Conservation (phyloP, 768 basidiomycete species). For the Lactarius hatsudake region DNA sequence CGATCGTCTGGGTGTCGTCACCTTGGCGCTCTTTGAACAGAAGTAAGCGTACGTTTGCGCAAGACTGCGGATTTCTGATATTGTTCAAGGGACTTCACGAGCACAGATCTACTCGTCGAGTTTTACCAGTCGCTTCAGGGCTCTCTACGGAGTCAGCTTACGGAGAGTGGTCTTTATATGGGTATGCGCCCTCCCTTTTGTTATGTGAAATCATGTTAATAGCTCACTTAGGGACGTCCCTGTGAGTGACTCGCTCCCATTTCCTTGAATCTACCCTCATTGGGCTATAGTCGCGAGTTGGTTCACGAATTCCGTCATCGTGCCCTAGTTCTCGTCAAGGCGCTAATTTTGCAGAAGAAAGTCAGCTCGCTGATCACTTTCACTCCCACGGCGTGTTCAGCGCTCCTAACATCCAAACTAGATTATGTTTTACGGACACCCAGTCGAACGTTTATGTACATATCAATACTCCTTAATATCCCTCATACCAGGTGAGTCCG, state of each 20-base stretch:
- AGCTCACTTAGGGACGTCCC: conserved; percentile 55
- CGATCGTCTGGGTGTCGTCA: conserved; percentile 93
- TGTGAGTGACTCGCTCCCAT: conserved; percentile 42
- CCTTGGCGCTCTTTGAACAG: conserved; percentile 86
- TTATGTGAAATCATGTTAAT: conserved; percentile 6
- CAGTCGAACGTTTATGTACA: conserved; percentile 93
- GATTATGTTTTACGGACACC: conserved; percentile 97
- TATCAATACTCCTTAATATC: conserved; percentile 98
- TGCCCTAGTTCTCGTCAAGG: conserved; percentile 90
- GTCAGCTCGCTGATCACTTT: conserved; percentile 41
- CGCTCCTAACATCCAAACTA: conserved; percentile 34
- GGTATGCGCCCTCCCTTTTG: conserved; percentile 47
- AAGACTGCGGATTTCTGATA: conserved; percentile 5
- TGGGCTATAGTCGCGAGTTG: conserved; percentile 70
- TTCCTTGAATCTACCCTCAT: neutral
- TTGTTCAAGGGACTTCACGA: conserved; percentile 72
- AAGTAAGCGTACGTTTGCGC: conserved; percentile 38
- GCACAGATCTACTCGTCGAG: conserved; percentile 85
- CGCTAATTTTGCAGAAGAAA: conserved; percentile 89
- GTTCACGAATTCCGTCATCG: conserved; percentile 92
- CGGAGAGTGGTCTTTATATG: conserved; percentile 93
- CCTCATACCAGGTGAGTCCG: conserved; percentile 71
- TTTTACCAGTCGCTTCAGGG: conserved; percentile 76
- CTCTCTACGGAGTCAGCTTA: conserved; percentile 75
- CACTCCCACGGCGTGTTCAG: neutral